Base-by-base conservation (phyloP, 192 early-diverging fungal species). In the Coemansia sp. region DNA sequence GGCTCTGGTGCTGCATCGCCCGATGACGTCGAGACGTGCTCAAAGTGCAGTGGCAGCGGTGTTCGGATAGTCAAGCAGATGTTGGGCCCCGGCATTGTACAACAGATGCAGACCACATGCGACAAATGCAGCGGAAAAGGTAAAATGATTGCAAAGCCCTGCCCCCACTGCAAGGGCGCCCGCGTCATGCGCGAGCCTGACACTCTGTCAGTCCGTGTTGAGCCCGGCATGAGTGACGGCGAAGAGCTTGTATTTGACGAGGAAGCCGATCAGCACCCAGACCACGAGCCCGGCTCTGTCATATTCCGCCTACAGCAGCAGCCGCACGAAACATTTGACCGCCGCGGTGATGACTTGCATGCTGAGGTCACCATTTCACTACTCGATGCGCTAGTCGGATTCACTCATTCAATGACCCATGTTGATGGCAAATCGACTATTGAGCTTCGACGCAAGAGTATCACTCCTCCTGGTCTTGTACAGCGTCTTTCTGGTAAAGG, bases 41-140 rank as follows among this genome's bases (percentile, higher is more conserved):
- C 64, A 25, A 68, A 65, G 5, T 99, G 97, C 67, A 64, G 82
- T 20, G 97, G 97, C 36, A 82, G 81, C 25, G 96, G 96, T 53
- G 78, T 91, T 40, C 87, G 78, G 57, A 75, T 97, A 20, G 84
- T 93, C 31, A 88, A 90, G 66, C 93, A 96, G 62, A 85, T 90
- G 74, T 67, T 99, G 12, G 95, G 87, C 0, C 94, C 96, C 5
- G 95, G 95, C 26, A 94, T 98, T 72, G 88, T 89, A 64, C 96
- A 97, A 69, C 93, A 95, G 75, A 90, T 97, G 83, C 96, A 96
- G 72, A 84, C 89, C 37, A 87, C 86, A 72, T 99, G 97, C 81
- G 91, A 95, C 65, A 74, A 81, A 19, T 99, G 97, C 71, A 84
- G 87, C 44, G 96, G 96, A 47, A 90, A 89, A 64, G 97, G 96